Evolutionary conservation across 164 flowering plant species (phyloP), one percentile per base, ranked within the genome.

Genomic region (Berberis thunbergii): DNA sequence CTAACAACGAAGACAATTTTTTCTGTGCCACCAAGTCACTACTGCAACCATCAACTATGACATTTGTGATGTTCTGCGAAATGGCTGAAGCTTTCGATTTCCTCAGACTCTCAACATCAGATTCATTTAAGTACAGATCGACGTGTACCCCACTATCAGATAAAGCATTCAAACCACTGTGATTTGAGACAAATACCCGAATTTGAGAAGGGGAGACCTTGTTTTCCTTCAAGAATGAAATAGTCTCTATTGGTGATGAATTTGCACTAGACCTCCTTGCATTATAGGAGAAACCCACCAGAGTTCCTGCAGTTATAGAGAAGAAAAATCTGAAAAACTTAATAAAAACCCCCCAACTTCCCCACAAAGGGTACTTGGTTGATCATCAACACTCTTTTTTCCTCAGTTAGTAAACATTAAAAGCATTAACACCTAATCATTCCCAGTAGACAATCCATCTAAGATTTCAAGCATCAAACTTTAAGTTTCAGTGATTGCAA

Each of bases 221-320:
- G 68, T 72, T 73, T 39, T 65, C 63, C 74, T 71, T 65, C 43
- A 75, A 59, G 45, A 79, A 71, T 3, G 80, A 71, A 49, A 71
- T 41, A 43, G 74, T 56, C 68, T 72, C 58, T 38, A n/a, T 10
- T 60, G 60, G 45, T 45, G 71, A 64, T 69, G 77, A 61, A 66
- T 63, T 8, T 70, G 65, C 72, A 66, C 55, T 48, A 13, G 50
- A 58, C 54, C 70, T 70, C 65, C 75, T 70, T 54, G 77, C 83
- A 70, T 79, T 72, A 63, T 65, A 79, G 57, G 74, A 77, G 64
- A 81, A 78, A 60, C 83, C 84, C 73, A 83, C 78, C 67, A 68
- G 66, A 72, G 79, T 77, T 75, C 81, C 86, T 80, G 79, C 49
- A 67, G 43, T 1, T 7, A 52, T 41, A 1, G 50, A 67, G 56